Percentiles rank a stretch among this genome's conserved stretches.
phyloP scores from a whole-genome alignment of 805 yeast species.

The Metschnikowia corniflorae region DNA sequence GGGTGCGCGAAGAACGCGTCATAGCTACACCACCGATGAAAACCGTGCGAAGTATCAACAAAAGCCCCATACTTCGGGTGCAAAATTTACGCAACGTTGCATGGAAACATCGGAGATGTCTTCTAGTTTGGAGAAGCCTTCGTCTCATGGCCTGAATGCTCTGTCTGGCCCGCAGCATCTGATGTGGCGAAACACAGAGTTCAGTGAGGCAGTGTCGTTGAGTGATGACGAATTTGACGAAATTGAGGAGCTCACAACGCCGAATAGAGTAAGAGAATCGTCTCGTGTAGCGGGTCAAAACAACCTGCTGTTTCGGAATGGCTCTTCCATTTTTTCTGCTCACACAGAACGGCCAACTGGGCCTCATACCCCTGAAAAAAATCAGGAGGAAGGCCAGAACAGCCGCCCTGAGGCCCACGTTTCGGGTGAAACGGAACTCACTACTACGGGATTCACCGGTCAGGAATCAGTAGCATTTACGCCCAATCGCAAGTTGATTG shows the following conservation, averaged over 20 bases:
- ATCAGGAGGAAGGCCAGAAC: background rate
- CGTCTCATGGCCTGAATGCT: too few relatives aligned
- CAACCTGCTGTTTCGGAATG: background rate
- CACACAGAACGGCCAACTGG: background rate
- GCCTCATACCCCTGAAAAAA: conserved; percentile 4
- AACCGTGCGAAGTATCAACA: too few relatives aligned
- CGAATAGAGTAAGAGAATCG: conserved; percentile 2
- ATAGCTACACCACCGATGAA: too few relatives aligned
- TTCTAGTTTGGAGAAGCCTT: too few relatives aligned
- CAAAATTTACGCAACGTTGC: too few relatives aligned
- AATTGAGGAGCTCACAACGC: conserved; percentile 5
- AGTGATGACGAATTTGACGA: conserved; percentile 7
- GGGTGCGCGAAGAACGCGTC: too few relatives aligned
- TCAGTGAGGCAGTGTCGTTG: too few relatives aligned
- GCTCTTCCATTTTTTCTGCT: background rate
- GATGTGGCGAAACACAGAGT: too few relatives aligned
- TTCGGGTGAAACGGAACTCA: background rate
- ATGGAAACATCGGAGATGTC: too few relatives aligned
- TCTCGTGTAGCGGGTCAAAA: background rate
- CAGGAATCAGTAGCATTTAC: background rate
- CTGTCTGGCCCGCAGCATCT: too few relatives aligned
- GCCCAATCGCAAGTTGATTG: conserved; percentile 18
- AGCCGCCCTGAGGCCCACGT: background rate
- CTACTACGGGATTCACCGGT: too few relatives aligned
- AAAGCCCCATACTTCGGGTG: too few relatives aligned